Conservation (phyloP, 345 rosid species). For the Populus pruinosa region DNA sequence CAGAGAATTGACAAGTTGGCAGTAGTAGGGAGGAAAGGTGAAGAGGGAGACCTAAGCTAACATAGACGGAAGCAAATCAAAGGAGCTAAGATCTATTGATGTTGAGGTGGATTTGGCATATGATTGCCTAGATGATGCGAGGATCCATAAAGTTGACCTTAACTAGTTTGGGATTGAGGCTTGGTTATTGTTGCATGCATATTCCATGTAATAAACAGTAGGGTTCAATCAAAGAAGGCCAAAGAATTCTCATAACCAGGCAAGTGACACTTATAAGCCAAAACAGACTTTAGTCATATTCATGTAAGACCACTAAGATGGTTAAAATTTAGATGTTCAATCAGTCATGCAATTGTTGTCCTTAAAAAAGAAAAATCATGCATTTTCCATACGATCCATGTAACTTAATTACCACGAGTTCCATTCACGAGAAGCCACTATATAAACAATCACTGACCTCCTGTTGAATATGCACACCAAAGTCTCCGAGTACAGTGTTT, state of each 20-base stretch:
- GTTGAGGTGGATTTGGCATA: too few species aligned
- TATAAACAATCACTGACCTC: constrained; percentile 57
- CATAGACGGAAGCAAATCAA: too few species aligned
- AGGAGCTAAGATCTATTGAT: too few species aligned
- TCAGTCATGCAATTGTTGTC: background rate
- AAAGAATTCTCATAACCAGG: background rate
- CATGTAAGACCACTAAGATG: background rate
- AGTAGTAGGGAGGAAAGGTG: too few species aligned
- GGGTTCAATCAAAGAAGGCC: background rate
- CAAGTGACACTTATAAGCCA: background rate
- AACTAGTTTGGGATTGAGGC: too few species aligned
- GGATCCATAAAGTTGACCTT: too few species aligned
- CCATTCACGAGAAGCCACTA: background rate
- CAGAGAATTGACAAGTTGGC: too few species aligned
- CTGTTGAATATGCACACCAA: constrained; percentile 90
- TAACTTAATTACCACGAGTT: background rate
- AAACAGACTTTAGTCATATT: background rate
- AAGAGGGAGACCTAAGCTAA: too few species aligned
- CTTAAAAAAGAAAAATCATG: background rate
- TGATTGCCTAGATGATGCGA: too few species aligned
- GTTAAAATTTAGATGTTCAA: background rate
- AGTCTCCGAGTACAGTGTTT: constrained; percentile 74
- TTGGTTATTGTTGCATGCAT: too few species aligned
- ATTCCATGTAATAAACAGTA: background rate
- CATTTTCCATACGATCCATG: background rate